These are phyloP conservation scores for Coemansia sp. DNA, from an alignment of 192 early-diverging fungal species.

Conservation along the genomic window DNA sequence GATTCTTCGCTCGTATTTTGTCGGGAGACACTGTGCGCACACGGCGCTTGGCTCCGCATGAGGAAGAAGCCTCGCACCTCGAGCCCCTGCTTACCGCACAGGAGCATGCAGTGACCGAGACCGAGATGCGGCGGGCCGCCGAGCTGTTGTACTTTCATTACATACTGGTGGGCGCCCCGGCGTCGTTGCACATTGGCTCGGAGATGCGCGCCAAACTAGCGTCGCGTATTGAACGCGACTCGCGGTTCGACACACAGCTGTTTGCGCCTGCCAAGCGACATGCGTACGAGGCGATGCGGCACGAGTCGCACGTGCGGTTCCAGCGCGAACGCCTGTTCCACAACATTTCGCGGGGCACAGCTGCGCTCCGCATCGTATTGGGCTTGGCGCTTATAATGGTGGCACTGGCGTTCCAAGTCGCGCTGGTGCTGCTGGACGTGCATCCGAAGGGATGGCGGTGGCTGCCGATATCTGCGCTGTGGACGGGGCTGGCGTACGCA, in stretches of 20 bases:
- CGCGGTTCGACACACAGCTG: conserved; percentile 37
- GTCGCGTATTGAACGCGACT: conserved; percentile 35
- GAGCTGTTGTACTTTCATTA: conserved; percentile 50
- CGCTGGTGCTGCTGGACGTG: conserved; percentile 49
- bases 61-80: conserved; percentile 9
- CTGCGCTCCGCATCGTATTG: conserved; percentile 46
- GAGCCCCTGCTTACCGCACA: conserved; percentile 26
- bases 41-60: neutral
- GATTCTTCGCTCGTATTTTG: conserved; percentile 49
- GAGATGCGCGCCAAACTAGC: conserved; percentile 46
- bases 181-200: conserved; percentile 28
- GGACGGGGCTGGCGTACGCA: conserved; percentile 31
- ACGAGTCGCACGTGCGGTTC: conserved; percentile 52
- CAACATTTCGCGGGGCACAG: conserved; percentile 48
- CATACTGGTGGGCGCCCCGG: conserved; percentile 33
- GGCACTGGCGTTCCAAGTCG: conserved; percentile 41
- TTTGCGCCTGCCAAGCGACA: conserved; percentile 52
- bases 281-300: conserved; percentile 49
- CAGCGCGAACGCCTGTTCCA: conserved; percentile 47
- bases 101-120: conserved; percentile 11
- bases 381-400: conserved; percentile 47
- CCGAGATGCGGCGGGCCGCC: conserved; percentile 40
- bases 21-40: conserved; percentile 21
- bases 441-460: conserved; percentile 54
- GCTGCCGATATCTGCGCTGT: conserved; percentile 47